Evolutionary conservation across 257 asterid species (phyloP).

Genomic region (Salvia rosmarinus): DNA sequence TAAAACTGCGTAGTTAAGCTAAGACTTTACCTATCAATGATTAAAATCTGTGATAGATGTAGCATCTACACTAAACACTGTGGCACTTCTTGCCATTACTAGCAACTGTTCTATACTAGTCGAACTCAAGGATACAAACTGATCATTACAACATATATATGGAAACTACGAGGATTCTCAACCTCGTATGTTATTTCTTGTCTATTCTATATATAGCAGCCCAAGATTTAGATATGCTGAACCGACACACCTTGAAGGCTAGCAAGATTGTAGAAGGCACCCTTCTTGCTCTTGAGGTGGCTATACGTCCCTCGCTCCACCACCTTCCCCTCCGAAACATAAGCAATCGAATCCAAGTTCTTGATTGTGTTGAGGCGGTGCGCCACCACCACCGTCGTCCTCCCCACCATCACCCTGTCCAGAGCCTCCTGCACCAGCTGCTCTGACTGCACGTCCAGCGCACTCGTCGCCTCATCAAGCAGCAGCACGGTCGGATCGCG

Average conservation of each 20-base stretch:
- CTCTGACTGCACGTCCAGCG: conserved; percentile 79
- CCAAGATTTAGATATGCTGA: conserved; percentile 15
- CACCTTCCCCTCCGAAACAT: conserved; percentile 71
- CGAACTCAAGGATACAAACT: no score
- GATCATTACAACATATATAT: no score
- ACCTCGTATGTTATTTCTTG: neutral
- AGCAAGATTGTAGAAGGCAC: conserved; percentile 73
- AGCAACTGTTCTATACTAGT: no score
- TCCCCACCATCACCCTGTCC: conserved; percentile 67
- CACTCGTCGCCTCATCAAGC: conserved; percentile 89
- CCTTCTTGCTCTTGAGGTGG: conserved; percentile 65
- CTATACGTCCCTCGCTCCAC: conserved; percentile 60
- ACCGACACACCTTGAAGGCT: conserved; percentile 45
- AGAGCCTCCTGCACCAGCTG: conserved; percentile 82
- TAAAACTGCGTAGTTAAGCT: no score
- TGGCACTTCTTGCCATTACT: no score
- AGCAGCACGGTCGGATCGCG: conserved; percentile 61
- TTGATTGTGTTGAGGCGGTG: conserved; percentile 82
- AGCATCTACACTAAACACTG: no score
- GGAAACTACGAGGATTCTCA: no score
- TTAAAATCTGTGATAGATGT: no score
- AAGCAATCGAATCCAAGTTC: conserved; percentile 65
- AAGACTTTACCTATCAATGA: no score
- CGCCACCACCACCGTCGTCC: conserved; percentile 80
- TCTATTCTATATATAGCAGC: neutral